A percentile compares a stretch with the other conserved stretches of the same genome.
These are phyloP conservation scores for Seminavis robusta DNA, from an alignment of 108 stramenopile species.

Conservation along the genomic window DNA sequence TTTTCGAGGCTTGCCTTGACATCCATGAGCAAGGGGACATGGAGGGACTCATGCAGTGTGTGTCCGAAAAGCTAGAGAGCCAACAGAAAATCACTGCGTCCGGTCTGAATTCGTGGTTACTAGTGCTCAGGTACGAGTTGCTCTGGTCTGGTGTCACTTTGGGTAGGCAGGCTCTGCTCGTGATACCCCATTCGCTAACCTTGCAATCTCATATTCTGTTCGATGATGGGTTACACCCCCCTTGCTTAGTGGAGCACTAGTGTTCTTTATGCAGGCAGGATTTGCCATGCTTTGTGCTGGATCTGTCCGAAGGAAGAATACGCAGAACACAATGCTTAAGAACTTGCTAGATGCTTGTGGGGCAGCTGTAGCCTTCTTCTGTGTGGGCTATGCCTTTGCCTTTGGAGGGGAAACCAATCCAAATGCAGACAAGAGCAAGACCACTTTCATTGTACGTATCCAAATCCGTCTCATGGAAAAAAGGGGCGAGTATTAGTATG, in stretches of 20 bases:
- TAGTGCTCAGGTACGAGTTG: conserved; percentile 12
- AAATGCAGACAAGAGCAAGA: too few relatives aligned
- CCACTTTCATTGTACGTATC: too few relatives aligned
- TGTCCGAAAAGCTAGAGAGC: conserved; percentile 28
- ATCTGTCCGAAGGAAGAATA: conserved; percentile 75
- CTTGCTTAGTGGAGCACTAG: conserved; percentile 40
- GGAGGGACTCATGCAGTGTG: too few relatives aligned
- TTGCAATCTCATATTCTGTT: neutral
- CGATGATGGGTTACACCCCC: neutral
- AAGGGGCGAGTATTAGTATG: too few relatives aligned
- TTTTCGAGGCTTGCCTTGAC: too few relatives aligned
- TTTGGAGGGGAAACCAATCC: conserved; percentile 50
- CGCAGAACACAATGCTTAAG: conserved; percentile 84
- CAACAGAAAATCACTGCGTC: neutral
- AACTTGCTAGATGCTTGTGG: conserved; percentile 81
- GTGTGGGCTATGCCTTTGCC: conserved; percentile 79
- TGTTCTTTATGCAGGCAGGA: conserved; percentile 71
- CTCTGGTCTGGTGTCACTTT: too few relatives aligned
- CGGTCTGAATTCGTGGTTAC: conserved; percentile 21
- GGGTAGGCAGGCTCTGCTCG: neutral
- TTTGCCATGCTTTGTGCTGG: conserved; percentile 89
- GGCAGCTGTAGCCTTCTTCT: conserved; percentile 71
- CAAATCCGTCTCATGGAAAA: too few relatives aligned
- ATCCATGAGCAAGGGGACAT: too few relatives aligned
- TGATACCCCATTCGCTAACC: neutral